These are phyloP conservation scores for Obba rivulosa DNA, from an alignment of 768 basidiomycete species.

Conservation along the genomic window DNA sequence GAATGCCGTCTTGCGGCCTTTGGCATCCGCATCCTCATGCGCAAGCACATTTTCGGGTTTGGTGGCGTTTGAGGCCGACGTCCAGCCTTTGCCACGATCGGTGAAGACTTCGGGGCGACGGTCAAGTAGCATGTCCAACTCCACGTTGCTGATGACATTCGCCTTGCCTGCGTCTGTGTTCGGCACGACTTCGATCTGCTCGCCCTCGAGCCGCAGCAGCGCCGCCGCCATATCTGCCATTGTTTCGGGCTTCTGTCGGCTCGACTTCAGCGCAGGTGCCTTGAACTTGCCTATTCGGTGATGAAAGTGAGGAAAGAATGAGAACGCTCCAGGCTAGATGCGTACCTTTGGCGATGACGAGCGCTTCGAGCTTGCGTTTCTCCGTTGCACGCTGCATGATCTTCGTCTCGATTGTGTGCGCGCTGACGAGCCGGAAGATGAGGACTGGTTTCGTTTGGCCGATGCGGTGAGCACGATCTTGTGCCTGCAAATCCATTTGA, in stretches of 20 bases:
- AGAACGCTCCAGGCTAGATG: slow-evolving; percentile 2
- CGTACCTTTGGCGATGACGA: slow-evolving; percentile 89
- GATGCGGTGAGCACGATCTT: slow-evolving; percentile 93
- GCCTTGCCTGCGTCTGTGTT: slow-evolving; percentile 64
- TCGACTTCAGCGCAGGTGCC: slow-evolving; percentile 53
- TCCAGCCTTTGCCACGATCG: slow-evolving; percentile 72
- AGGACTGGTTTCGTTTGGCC: slow-evolving; percentile 90
- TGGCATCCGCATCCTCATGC: slow-evolving; percentile 10
- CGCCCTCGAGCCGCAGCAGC: slow-evolving; percentile 75
- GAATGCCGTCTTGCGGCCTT: slow-evolving; percentile 48
- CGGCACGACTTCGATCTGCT: slow-evolving; percentile 84
- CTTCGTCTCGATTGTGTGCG: slow-evolving; percentile 87
- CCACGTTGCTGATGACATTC: slow-evolving; percentile 74
- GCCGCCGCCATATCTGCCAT: slow-evolving; percentile 79
- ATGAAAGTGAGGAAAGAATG: background rate
- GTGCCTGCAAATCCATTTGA: slow-evolving; percentile 95
- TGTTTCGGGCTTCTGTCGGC: slow-evolving; percentile 50
- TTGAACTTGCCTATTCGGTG: slow-evolving; percentile 64
- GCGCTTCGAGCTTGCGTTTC: slow-evolving; percentile 86
- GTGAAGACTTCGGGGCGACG: slow-evolving; percentile 68
- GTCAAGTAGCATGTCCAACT: slow-evolving; percentile 78
- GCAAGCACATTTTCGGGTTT: too few relatives aligned
- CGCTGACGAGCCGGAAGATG: slow-evolving; percentile 81
- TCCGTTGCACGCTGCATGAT: slow-evolving; percentile 85
- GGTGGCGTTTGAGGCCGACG: slow-evolving; percentile 38